Evolutionary conservation across 2,329 filamentous ascomycete species (phyloP), one percentile per base, ranked within the genome.

Genomic region (Simplicillium aogashimaense): DNA sequence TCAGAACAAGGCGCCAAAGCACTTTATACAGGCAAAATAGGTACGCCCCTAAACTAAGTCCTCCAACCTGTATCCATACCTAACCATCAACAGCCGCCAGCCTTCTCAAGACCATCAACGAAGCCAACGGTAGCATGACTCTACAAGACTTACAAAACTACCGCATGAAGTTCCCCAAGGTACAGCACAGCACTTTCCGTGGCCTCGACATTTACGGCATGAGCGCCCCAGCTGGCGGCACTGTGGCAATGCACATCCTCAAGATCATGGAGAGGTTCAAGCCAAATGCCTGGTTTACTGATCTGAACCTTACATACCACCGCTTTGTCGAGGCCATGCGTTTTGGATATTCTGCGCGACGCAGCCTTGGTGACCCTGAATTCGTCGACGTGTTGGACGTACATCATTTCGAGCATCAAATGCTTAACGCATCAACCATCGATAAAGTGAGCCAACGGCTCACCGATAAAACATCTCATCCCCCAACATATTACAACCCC

Each of bases 261-360:
- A 95, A 94, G 55, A 87, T 81, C 28, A 73, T 95, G 59, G 82
- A 90, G 58, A 83, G 85, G 14, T 95, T 84, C 58, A 63, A 70
- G 3, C 59, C 65, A 30, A 66, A 79, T 18, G 79, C 77, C 44
- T 55, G 69, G 7, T 14, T 16, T 32, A 44, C 59, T 10, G 64
- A 74, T 34, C 58, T 60, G 15, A 81, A 86, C 49, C 64, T 94
- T 1, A 86, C 81, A 30, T 82, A 81, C 1, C 92, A 97, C 60
- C 77, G 85, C 12, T 73, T 95, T 47, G 78, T 87, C 53, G 92
- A 97, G 67, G 83, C 88, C 11, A 86, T 95, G 65, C 76, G 87
- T 16, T 97, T 94, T 57, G 88, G 78, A 3, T 97, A 95, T 56
- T 88, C 82, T 4, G 67, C 83, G 50, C 79, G 88, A 42, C 72